These are phyloP conservation scores for Esteya vermicola DNA, from an alignment of 2,329 filamentous ascomycete genomes.

Conservation along the genomic window DNA sequence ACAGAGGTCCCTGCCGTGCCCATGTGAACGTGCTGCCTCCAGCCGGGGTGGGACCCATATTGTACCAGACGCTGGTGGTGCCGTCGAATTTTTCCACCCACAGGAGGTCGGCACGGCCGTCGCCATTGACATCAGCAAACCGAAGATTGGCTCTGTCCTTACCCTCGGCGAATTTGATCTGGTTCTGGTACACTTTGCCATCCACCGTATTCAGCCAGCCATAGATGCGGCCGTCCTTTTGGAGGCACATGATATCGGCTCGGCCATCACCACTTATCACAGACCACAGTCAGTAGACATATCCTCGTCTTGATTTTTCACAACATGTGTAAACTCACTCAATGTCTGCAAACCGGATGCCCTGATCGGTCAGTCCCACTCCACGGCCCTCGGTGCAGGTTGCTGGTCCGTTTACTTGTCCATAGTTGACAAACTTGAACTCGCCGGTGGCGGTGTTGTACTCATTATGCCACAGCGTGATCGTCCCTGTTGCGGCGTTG, in stretches of 20 bases:
- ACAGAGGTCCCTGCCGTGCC: background rate
- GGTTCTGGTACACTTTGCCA: constrained; percentile 8
- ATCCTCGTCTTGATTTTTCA: no score
- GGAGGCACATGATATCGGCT: constrained; percentile 20
- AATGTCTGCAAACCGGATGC: constrained; percentile 19
- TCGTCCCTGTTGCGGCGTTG: background rate
- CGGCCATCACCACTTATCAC: constrained; percentile 13
- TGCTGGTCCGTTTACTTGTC: background rate
- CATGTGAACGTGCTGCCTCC: background rate
- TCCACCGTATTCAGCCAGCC: constrained; percentile 8
- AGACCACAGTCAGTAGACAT: no score
- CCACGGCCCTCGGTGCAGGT: constrained; percentile 12
- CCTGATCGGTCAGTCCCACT: constrained; percentile 14
- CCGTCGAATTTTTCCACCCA: constrained; percentile 17
- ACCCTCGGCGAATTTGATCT: constrained; percentile 13
- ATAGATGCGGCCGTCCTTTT: constrained; percentile 13
- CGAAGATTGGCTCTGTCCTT: constrained; percentile 5
- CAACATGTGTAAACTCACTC: constrained; percentile 1
- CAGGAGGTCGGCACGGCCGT: constrained; percentile 15
- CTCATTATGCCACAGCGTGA: background rate
- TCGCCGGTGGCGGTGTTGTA: background rate
- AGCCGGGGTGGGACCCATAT: constrained; percentile 4
- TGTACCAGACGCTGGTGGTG: constrained; percentile 14
- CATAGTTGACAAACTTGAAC: background rate
- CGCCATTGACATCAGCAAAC: constrained; percentile 12